phyloP scores from a whole-genome alignment of 495 filamentous ascomycete species.

The Schizothecium vesticola region DNA sequence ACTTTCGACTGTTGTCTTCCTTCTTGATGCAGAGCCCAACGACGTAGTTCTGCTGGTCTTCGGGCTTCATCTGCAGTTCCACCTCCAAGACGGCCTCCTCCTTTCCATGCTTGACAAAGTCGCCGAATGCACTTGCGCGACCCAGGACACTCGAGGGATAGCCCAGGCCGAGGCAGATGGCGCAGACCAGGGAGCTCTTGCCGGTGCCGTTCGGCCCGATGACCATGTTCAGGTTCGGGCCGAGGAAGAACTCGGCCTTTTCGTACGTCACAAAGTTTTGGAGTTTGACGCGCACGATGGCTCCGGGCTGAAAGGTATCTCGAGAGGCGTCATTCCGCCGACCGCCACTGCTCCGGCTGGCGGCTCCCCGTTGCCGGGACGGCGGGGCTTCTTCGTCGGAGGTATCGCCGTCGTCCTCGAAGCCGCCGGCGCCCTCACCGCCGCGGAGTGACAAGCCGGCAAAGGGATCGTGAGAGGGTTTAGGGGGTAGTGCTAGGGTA shows the following conservation, averaged over 20 bases:
- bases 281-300: conserved; percentile 82
- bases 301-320: conserved; percentile 62
- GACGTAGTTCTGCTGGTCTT: conserved; percentile 56
- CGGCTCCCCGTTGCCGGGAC: conserved; percentile 13
- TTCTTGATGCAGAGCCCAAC: conserved; percentile 70
- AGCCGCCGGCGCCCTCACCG: conserved; percentile 10
- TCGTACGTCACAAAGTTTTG: conserved; percentile 95
- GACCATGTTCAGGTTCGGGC: conserved; percentile 95
- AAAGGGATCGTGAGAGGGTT: conserved; percentile 9
- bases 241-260: conserved; percentile 79
- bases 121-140: conserved; percentile 74
- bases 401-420: conserved; percentile 4
- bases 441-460: conserved; percentile 10
- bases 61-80: conserved; percentile 62
- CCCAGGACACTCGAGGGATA: conserved; percentile 80
- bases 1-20: conserved; percentile 74
- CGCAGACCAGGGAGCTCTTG: conserved; percentile 96
- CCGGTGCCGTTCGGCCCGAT: conserved; percentile 97
- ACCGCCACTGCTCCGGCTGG: not conserved
- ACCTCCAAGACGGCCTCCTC: conserved; percentile 79
- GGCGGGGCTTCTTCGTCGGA: conserved; percentile 10
- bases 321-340: conserved; percentile 5
- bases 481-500: not conserved
- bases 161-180: conserved; percentile 89
- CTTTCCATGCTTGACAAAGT: conserved; percentile 90